Conservation (phyloP, 441 rosid species). For the Sinapis alba region DNA sequence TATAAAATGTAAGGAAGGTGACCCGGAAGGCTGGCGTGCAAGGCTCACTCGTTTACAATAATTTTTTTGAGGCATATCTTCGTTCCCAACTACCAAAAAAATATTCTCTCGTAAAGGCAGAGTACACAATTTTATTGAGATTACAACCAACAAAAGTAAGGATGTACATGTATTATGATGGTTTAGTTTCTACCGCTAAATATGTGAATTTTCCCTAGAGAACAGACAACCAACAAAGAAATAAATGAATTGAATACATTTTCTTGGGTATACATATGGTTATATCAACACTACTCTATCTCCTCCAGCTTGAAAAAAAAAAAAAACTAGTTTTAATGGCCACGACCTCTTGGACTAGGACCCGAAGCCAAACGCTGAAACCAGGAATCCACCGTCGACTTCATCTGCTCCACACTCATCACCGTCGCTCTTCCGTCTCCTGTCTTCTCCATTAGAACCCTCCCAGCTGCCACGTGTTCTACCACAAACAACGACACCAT, state of each 20-base stretch:
- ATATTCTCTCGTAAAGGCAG: neutral
- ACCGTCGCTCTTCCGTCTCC: constrained; percentile 9
- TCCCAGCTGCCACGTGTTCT: constrained; percentile 36
- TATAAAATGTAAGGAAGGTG: constrained; percentile 13
- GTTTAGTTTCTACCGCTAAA: neutral
- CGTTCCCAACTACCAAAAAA: constrained; percentile 5
- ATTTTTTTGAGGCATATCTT: neutral
- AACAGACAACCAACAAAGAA: neutral
- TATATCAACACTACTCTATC: neutral
- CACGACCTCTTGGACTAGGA: constrained; percentile 40
- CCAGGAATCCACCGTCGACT: constrained; percentile 35
- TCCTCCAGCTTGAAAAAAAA: neutral
- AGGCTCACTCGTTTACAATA: constrained; percentile 22
- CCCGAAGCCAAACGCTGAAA: constrained; percentile 39
- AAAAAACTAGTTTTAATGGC: constrained; percentile 18
- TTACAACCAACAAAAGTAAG: neutral
- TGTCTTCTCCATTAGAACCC: constrained; percentile 22
- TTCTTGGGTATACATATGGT: neutral
- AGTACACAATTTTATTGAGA: neutral
- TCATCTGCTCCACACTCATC: constrained; percentile 24
- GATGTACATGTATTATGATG: constrained; percentile 29
- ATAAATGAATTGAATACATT: constrained; percentile 24
- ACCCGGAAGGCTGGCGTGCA: constrained; percentile 34
- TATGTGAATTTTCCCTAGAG: constrained; percentile 13
- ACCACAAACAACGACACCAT: constrained; percentile 1